Evolutionary conservation across 352 stramenopile species (phyloP), one percentile per base, ranked within the genome.

Genomic region (Phytopythium mirpurense): DNA sequence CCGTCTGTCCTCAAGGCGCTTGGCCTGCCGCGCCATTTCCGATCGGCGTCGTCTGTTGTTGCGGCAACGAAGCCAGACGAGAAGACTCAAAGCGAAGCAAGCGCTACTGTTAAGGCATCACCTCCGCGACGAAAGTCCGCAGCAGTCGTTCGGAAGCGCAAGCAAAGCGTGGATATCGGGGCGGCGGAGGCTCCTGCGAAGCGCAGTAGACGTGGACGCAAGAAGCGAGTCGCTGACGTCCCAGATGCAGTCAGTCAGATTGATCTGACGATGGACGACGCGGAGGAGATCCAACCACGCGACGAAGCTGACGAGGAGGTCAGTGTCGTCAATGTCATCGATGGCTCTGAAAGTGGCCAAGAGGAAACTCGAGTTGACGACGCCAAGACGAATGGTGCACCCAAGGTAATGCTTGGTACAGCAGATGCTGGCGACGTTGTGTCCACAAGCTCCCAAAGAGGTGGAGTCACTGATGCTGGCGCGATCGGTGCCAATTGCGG

Each of bases 121-220:
- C 56, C 54, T 27, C 24, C 41, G 36, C 60, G 51, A 60, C 18
- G 42, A 21, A 69, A 59, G 56, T n/a, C 27, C 3, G 29, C 52
- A 26, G 49, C 35, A 9, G 24, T 34, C 15, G 34, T 59, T n/a
- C 56, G 58, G n/a, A 80, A 80, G 21, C 62, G 70, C n/a, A 83
- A 77, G 31, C 65, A 62, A 5, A 74, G 62, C 16, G 51, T 56
- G 7, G 62, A 76, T 29, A 42, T 52, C 10, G 49, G 23, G 27
- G 48, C 45, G n/a, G 32, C 19, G 19, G 54, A 69, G 12, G 68
- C 57, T 12, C 18, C 44, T 14, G 32, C 51, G 29, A 78, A 81
- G 50, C 72, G 67, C 34, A n/a, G 65, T 9, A 73, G 52, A 51
- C 51, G 59, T 24, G 68, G 36, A 11, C 58, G 54, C 46, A 58